Evolutionary conservation across 768 basidiomycete species (phyloP).

Genomic region (Tylopilus cervinicoccineus): DNA sequence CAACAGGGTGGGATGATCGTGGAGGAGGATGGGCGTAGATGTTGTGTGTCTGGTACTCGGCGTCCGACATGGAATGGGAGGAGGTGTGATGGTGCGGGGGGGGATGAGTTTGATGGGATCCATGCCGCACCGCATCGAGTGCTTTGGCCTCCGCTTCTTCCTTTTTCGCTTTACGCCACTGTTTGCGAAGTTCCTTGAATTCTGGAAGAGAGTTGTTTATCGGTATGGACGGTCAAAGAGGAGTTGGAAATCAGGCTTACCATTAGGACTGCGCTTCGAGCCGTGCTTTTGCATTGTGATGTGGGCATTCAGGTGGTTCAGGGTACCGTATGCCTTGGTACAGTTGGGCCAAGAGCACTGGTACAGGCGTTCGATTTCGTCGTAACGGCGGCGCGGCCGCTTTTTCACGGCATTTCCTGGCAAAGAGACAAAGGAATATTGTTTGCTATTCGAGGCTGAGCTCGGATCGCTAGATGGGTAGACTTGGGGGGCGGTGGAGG

Average conservation of each 20-base stretch:
- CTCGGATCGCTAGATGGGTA: constrained; percentile 19
- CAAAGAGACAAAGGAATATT: constrained; percentile 77
- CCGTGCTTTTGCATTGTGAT: constrained; percentile 99
- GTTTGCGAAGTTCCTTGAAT: constrained; percentile 96
- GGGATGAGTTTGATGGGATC: constrained; percentile 17
- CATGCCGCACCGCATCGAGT: constrained; percentile 14
- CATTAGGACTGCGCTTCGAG: constrained; percentile 79
- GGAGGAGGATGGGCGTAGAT: constrained; percentile 26
- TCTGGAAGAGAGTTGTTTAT: constrained; percentile 45
- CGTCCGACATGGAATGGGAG: constrained; percentile 26
- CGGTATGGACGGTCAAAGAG: constrained; percentile 4
- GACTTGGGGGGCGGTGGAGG: constrained; percentile 38
- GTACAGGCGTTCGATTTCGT: constrained; percentile 95
- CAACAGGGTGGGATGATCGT: constrained; percentile 11
- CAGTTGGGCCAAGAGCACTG: constrained; percentile 77
- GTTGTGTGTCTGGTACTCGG: constrained; percentile 18
- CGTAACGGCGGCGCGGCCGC: constrained; percentile 80
- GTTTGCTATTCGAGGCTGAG: constrained; percentile 51
- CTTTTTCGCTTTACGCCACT: constrained; percentile 93
- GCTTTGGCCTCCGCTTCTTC: constrained; percentile 42
- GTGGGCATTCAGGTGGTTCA: constrained; percentile 97
- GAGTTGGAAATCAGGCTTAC: constrained; percentile 43
- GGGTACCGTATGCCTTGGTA: constrained; percentile 85
- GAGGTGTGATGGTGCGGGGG: constrained; percentile 19
- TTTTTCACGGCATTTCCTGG: constrained; percentile 81